Conservation (phyloP, 768 basidiomycete species). For the Leccinellum luteum region DNA sequence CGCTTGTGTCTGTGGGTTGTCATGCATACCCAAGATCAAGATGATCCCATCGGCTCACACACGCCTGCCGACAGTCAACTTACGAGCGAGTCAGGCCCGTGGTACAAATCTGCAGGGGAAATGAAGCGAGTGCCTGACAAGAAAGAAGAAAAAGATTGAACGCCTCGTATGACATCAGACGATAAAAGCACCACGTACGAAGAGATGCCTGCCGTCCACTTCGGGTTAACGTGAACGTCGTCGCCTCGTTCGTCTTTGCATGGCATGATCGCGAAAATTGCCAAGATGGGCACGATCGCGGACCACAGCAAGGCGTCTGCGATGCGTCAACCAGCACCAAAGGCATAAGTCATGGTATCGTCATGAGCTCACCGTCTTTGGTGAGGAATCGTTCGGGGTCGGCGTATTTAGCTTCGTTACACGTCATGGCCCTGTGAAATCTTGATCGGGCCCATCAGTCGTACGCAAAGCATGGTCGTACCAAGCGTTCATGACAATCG, state of each 20-base stretch:
- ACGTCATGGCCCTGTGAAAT: slow-evolving; percentile 28
- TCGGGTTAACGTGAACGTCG: slow-evolving; percentile 20
- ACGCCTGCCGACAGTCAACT: too few relatives aligned
- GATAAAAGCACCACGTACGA: slow-evolving; percentile 23
- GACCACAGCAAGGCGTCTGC: slow-evolving; percentile 41
- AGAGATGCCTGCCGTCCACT: slow-evolving; percentile 25
- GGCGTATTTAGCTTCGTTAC: slow-evolving; percentile 33
- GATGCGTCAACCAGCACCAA: slow-evolving; percentile 38
- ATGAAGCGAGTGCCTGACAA: slow-evolving; percentile 19
- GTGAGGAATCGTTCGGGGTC: slow-evolving; percentile 33
- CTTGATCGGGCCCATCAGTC: background rate
- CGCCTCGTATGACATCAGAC: background rate
- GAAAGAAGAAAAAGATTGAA: background rate
- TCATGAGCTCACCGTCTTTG: slow-evolving; percentile 19
- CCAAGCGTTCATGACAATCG: slow-evolving; percentile 31
- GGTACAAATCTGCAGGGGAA: slow-evolving; percentile 29
- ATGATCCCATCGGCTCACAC: too few relatives aligned
- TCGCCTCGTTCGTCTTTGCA: slow-evolving; percentile 26
- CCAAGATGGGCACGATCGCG: slow-evolving; percentile 33
- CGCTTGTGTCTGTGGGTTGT: background rate
- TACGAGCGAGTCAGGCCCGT: slow-evolving; percentile 8
- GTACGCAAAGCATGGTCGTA: background rate
- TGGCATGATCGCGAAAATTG: slow-evolving; percentile 35
- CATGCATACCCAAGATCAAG: too few relatives aligned
- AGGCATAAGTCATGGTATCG: slow-evolving; percentile 31